Percentiles rank a stretch among this genome's conserved stretches.
phyloP scores from a whole-genome alignment of 2,329 filamentous ascomycete species.

The Escovopsis sp. region DNA sequence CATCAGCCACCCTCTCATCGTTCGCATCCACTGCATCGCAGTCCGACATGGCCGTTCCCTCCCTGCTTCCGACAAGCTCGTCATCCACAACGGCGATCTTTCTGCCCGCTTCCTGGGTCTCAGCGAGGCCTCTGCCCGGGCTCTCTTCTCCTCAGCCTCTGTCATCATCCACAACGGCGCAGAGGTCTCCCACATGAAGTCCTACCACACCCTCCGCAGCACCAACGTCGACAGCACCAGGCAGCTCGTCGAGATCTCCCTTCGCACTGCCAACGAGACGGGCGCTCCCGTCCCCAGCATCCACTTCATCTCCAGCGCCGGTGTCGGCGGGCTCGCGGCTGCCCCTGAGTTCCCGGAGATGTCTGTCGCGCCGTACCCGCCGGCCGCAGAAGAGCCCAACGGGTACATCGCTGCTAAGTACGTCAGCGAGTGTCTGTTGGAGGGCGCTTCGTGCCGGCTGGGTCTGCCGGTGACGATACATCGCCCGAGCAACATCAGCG shows the following conservation, averaged over 20 bases:
- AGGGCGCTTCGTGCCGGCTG: background rate
- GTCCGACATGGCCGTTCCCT: background rate
- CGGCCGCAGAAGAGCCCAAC: background rate
- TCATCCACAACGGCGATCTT: background rate
- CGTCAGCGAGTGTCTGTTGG: background rate
- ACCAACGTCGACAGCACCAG: constrained; percentile 5
- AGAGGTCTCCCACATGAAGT: constrained; percentile 4
- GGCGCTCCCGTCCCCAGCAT: background rate
- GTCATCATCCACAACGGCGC: constrained; percentile 8
- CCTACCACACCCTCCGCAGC: constrained; percentile 4
- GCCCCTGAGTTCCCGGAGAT: background rate
- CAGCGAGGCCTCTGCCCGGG: background rate
- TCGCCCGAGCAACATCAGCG: background rate
- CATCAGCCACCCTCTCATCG: background rate
- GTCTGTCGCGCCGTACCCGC: background rate
- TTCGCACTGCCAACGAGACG: constrained; percentile 1
- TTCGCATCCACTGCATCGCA: background rate
- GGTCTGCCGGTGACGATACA: constrained; percentile 3
- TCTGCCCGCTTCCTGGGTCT: background rate
- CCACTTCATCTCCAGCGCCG: constrained; percentile 1
- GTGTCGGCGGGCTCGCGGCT: background rate
- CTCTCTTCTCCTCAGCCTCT: background rate
- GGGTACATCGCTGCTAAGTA: background rate
- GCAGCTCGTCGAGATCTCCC: constrained; percentile 4
- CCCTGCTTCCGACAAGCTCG: background rate